A percentile compares a stretch with the other conserved stretches of the same genome.
Evolutionary conservation across 2,329 filamentous ascomycete species (phyloP).

Genomic region (Xylaria sp.): DNA sequence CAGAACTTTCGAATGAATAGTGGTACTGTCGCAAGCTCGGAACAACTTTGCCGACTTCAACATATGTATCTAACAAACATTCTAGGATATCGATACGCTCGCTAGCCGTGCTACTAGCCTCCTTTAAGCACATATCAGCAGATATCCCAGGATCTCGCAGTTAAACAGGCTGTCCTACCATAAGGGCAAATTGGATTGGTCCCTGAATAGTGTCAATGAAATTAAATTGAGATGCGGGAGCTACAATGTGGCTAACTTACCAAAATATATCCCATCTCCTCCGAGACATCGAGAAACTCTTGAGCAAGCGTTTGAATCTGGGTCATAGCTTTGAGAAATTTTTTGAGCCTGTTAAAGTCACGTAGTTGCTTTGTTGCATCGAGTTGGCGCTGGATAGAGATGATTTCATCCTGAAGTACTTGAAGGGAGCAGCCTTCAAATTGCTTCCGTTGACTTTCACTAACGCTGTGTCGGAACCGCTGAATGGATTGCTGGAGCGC

Average conservation of each 20-base stretch:
- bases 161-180: slow-evolving; percentile 12
- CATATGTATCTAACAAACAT: slow-evolving; percentile 30
- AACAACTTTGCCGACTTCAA: slow-evolving; percentile 33
- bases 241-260: slow-evolving; percentile 12
- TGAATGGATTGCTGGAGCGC: too few relatives aligned
- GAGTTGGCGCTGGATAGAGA: too few relatives aligned
- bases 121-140: neutral
- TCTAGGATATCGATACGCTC: slow-evolving; percentile 26
- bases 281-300: slow-evolving; percentile 31
- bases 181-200: slow-evolving; percentile 20
- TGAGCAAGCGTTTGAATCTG: slow-evolving; percentile 32
- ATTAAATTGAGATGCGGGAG: neutral
- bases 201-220: slow-evolving; percentile 3
- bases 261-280: slow-evolving; percentile 33
- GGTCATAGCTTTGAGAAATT: slow-evolving; percentile 33
- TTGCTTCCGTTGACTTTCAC: too few relatives aligned
- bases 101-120: slow-evolving; percentile 14
- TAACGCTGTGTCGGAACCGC: too few relatives aligned
- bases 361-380: slow-evolving; percentile 27
- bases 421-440: too few relatives aligned
- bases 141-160: neutral
- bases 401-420: too few relatives aligned
- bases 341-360: slow-evolving; percentile 26
- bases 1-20: slow-evolving; percentile 19
- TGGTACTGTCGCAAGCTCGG: slow-evolving; percentile 30